Evolutionary conservation across 2,329 filamentous ascomycete genomes (phyloP).

Genomic region (Aspergillus novoparasiticus): DNA sequence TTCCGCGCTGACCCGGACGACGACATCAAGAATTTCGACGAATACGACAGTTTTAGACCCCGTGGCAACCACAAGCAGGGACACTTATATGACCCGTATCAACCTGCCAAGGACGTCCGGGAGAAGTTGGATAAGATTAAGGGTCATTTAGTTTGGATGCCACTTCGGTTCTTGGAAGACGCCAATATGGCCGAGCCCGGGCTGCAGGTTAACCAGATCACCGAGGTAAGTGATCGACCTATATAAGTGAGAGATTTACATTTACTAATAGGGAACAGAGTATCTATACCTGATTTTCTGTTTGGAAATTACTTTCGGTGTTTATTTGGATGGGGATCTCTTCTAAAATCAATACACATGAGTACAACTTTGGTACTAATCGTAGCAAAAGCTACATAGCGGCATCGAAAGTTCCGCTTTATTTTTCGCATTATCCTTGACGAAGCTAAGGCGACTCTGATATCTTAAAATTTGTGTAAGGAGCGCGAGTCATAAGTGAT

Average conservation of each 20-base stretch:
- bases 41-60: slow-evolving; percentile 80
- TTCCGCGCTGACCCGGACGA: slow-evolving; percentile 93
- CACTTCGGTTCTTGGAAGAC: slow-evolving; percentile 81
- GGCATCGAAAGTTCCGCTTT: not conserved
- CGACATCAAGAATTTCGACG: slow-evolving; percentile 82
- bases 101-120: slow-evolving; percentile 72
- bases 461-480: not conserved
- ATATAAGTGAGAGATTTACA: not conserved
- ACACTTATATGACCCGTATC: slow-evolving; percentile 81
- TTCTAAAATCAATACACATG: not conserved
- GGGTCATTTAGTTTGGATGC: slow-evolving; percentile 94
- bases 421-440: not conserved
- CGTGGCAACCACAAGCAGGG: slow-evolving; percentile 70
- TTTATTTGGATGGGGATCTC: not conserved
- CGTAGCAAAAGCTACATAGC: not conserved
- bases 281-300: slow-evolving; percentile 34
- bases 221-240: slow-evolving; percentile 68
- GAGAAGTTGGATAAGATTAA: slow-evolving; percentile 75
- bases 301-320: not conserved
- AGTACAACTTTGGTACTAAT: not conserved
- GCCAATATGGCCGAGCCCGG: slow-evolving; percentile 89
- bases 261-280: slow-evolving; percentile 22
- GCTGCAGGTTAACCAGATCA: slow-evolving; percentile 80
- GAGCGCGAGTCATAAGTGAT: not conserved
- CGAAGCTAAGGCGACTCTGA: not conserved